These are phyloP conservation scores for Gaultheria prostrata DNA, from an alignment of 148 eudicot genomes.

Conservation along the genomic window DNA sequence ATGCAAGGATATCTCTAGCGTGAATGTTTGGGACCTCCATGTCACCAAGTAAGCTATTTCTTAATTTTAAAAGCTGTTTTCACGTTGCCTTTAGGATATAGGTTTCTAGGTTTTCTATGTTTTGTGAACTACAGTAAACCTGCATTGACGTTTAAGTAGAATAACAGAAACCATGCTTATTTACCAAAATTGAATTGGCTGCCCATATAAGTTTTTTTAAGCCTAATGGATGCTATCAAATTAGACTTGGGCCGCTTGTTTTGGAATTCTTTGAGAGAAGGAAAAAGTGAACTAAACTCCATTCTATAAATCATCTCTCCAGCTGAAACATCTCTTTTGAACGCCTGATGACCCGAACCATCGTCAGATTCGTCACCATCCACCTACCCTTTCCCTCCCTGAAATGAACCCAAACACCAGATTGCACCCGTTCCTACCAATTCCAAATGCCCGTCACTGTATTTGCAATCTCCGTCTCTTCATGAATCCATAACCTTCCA, in stretches of 20 bases:
- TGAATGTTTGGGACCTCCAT: slow-evolving; percentile 83
- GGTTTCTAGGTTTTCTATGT: neutral
- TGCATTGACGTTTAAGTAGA: neutral
- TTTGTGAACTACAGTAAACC: neutral
- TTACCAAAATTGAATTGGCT: neutral
- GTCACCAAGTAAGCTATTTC: slow-evolving; percentile 69
- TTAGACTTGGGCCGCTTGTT: neutral
- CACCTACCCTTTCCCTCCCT: neutral
- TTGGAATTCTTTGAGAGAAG: neutral
- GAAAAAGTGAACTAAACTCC: neutral
- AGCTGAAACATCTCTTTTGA: neutral
- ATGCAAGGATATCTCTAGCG: slow-evolving; percentile 65
- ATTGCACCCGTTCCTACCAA: neutral
- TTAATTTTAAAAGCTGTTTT: slow-evolving; percentile 9
- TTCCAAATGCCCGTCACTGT: neutral
- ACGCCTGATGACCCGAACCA: too few relatives aligned
- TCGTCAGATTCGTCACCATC: neutral
- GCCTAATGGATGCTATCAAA: neutral
- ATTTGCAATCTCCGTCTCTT: neutral
- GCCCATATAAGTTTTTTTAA: neutral
- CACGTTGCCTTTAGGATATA: neutral
- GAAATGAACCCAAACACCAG: neutral
- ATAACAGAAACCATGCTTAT: neutral
- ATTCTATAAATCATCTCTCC: neutral
- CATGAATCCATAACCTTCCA: neutral